Conservation (phyloP, 2,329 filamentous ascomycete species). For the Zymoseptoria tritici region DNA sequence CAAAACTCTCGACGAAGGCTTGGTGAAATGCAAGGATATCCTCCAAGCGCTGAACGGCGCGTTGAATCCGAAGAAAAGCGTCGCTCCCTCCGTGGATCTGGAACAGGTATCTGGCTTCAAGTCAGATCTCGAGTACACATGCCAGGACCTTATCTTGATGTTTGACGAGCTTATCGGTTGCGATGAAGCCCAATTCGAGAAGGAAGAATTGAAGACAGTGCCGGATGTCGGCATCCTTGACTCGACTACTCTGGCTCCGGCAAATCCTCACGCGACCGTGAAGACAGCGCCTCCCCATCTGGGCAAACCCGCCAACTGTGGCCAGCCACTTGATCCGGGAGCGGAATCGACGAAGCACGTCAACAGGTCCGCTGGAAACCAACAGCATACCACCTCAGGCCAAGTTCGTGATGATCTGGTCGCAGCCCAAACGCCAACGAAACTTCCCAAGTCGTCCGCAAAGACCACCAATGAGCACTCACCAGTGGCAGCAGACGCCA, state of each 20-base stretch:
- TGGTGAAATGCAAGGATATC: slow-evolving; percentile 5
- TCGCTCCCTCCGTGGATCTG: background rate
- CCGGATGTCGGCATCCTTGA: background rate
- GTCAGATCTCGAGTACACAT: background rate
- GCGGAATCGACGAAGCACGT: no score
- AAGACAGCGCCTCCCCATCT: background rate
- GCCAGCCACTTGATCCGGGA: no score
- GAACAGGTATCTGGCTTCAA: background rate
- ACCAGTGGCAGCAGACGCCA: background rate
- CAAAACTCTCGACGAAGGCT: slow-evolving; percentile 1
- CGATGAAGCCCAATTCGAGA: slow-evolving; percentile 1
- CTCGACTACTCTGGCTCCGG: background rate
- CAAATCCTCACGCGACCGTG: background rate
- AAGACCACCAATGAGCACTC: background rate
- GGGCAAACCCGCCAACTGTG: no score
- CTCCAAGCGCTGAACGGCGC: slow-evolving; percentile 11
- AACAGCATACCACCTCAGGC: background rate
- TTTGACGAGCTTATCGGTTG: background rate
- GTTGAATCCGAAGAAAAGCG: background rate
- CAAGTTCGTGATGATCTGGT: background rate
- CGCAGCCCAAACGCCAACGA: background rate
- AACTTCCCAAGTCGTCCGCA: background rate
- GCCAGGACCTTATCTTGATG: background rate
- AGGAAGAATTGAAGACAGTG: background rate
- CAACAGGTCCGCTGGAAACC: no score